phyloP scores from a whole-genome alignment of 2,329 filamentous ascomycete genomes.

The Nemania bipapillata region DNA sequence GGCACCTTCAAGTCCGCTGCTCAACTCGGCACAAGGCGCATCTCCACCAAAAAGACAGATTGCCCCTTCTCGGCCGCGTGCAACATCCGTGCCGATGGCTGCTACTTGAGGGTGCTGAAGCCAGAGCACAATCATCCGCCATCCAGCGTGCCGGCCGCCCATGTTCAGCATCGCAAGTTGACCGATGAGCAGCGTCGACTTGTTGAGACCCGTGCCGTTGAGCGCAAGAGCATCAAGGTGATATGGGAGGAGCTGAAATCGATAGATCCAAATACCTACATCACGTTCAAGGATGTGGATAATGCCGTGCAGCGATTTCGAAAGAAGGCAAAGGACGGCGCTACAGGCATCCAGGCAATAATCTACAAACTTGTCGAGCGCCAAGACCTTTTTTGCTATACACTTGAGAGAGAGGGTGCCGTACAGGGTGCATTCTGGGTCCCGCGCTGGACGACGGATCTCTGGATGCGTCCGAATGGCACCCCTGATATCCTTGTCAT shows the following conservation, averaged over 20 bases:
- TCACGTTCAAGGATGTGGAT: conserved; percentile 45
- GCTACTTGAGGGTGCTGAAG: conserved; percentile 42
- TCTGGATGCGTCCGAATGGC: conserved; percentile 43
- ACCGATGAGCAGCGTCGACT: conserved; percentile 45
- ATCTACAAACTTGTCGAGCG: conserved; percentile 45
- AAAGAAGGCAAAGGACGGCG: conserved; percentile 45
- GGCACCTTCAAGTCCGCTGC: conserved; percentile 45
- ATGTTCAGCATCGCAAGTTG: conserved; percentile 45
- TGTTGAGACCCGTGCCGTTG: conserved; percentile 44
- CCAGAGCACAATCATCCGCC: conserved; percentile 47
- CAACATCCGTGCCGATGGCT: conserved; percentile 45
- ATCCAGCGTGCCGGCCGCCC: conserved; percentile 41
- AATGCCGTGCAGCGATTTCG: conserved; percentile 47
- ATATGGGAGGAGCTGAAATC: conserved; percentile 44
- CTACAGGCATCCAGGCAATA: conserved; percentile 46
- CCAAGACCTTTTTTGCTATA: conserved; percentile 46
- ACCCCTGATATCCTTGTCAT: conserved; percentile 48
- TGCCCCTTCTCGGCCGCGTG: conserved; percentile 45
- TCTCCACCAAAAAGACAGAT: conserved; percentile 46
- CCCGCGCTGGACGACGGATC: conserved; percentile 44
- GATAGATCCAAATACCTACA: conserved; percentile 40
- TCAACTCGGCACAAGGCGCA: conserved; percentile 41
- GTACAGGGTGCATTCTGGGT: conserved; percentile 47
- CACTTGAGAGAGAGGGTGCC: conserved; percentile 41
- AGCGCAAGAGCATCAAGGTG: conserved; percentile 42